phyloP scores from a whole-genome alignment of 2,329 filamentous ascomycete genomes.

The Cladophialophora bantiana region DNA sequence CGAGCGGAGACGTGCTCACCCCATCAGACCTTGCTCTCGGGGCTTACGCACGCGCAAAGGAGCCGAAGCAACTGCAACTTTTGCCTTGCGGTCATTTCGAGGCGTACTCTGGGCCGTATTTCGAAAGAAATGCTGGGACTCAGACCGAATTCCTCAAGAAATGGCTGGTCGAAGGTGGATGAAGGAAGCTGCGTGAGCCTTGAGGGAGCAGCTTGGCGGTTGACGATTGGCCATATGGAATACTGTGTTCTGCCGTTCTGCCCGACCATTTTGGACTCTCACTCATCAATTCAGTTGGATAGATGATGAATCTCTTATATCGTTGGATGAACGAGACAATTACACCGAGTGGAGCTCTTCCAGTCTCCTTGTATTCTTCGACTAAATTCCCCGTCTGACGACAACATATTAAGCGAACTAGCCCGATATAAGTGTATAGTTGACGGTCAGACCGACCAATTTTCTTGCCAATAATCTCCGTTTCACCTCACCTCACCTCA shows the following conservation, averaged over 20 bases:
- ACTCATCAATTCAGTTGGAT: background rate
- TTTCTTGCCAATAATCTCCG: background rate
- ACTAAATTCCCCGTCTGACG: background rate
- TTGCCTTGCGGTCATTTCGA: constrained; percentile 53
- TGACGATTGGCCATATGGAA: background rate
- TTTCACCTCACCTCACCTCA: background rate
- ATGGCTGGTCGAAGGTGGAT: constrained; percentile 30
- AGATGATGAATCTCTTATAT: background rate
- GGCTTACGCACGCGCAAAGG: constrained; percentile 47
- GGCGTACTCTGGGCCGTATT: constrained; percentile 44
- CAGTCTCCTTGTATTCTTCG: background rate
- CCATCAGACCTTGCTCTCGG: constrained; percentile 47
- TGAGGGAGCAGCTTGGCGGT: background rate
- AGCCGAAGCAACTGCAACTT: constrained; percentile 51
- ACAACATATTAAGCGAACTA: too few species aligned
- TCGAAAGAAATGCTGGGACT: constrained; percentile 41
- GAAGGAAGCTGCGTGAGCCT: background rate
- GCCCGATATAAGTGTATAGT: too few species aligned
- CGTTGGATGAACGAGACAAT: background rate
- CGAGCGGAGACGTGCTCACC: constrained; percentile 46
- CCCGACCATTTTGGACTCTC: background rate
- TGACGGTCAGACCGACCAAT: background rate
- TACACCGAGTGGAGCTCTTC: background rate
- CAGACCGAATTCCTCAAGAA: constrained; percentile 47
- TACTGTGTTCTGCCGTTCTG: background rate